Conservation (phyloP, 352 stramenopile genomes). For the Phytophthora tentaculata region DNA sequence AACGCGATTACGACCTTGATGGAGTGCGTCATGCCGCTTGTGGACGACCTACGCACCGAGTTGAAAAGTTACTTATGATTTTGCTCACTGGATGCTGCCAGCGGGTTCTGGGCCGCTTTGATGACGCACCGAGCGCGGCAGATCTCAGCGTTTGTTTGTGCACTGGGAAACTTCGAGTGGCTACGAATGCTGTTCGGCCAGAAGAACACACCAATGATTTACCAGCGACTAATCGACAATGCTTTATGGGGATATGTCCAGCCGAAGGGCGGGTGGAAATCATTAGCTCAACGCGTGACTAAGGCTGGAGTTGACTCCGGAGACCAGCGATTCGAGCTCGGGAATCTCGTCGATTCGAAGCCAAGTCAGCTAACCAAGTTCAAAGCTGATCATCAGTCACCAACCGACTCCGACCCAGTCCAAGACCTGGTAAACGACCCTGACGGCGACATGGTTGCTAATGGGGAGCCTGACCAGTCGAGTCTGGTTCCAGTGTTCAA, state of each 20-base stretch:
- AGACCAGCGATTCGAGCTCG: not conserved
- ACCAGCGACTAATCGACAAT: not conserved
- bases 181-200: not conserved
- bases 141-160: not conserved
- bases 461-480: not conserved
- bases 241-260: slow-evolving; percentile 1
- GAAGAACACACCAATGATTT: not conserved
- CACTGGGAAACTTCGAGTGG: not conserved
- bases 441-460: slow-evolving; percentile 3
- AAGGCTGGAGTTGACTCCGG: not conserved
- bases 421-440: not conserved
- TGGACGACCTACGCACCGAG: not conserved
- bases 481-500: not conserved
- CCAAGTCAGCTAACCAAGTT: not conserved
- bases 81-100: not conserved
- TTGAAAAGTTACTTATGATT: not conserved
- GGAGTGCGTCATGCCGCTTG: slow-evolving; percentile 1
- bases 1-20: not conserved
- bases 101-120: slow-evolving; percentile 4
- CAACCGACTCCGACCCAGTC: not conserved
- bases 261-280: not conserved
- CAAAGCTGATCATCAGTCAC: not conserved
- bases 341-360: not conserved
- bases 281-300: not conserved
- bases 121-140: slow-evolving; percentile 1